phyloP scores from a whole-genome alignment of 2,329 filamentous ascomycete species.

The Aspergillus proliferans region DNA sequence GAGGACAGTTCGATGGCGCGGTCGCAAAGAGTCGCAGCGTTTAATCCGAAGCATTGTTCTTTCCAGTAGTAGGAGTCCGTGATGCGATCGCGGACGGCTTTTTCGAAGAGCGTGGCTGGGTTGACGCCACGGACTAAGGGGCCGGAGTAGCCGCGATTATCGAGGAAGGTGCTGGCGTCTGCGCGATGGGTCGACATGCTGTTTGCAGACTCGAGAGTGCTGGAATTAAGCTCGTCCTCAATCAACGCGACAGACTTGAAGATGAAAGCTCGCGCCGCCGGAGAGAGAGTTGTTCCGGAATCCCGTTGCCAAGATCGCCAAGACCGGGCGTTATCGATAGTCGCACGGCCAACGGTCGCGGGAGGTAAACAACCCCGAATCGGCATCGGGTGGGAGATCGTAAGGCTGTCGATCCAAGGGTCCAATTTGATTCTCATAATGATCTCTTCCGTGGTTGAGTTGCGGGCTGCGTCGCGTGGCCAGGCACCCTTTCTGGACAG shows the following conservation, averaged over 20 bases:
- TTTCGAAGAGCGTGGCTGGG: conserved; percentile 92
- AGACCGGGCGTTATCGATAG: conserved; percentile 29
- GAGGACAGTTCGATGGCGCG: conserved; percentile 78
- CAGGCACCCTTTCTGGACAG: not conserved
- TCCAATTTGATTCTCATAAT: not conserved
- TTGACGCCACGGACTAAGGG: conserved; percentile 81
- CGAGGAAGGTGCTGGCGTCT: conserved; percentile 70
- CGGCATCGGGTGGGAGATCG: not conserved
- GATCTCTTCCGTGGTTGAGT: not conserved
- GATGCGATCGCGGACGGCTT: conserved; percentile 90
- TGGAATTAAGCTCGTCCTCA: not conserved
- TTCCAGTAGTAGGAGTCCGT: conserved; percentile 97
- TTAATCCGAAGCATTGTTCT: conserved; percentile 95
- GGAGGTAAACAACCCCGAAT: conserved; percentile 16
- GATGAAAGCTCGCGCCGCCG: not conserved
- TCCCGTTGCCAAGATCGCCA: conserved; percentile 17
- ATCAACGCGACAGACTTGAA: not conserved
- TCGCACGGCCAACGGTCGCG: conserved; percentile 27
- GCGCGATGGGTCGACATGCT: conserved; percentile 59
- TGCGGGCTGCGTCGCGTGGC: not conserved
- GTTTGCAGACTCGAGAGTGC: not conserved
- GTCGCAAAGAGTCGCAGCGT: conserved; percentile 73
- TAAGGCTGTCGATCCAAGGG: not conserved
- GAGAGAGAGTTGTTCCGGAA: conserved; percentile 2
- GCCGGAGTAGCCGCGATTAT: conserved; percentile 77